Percentiles rank a stretch among this genome's conserved stretches.
Evolutionary conservation across 1,284 basidiomycete genomes (phyloP).

Genomic region (Limonomyces culmigenus): DNA sequence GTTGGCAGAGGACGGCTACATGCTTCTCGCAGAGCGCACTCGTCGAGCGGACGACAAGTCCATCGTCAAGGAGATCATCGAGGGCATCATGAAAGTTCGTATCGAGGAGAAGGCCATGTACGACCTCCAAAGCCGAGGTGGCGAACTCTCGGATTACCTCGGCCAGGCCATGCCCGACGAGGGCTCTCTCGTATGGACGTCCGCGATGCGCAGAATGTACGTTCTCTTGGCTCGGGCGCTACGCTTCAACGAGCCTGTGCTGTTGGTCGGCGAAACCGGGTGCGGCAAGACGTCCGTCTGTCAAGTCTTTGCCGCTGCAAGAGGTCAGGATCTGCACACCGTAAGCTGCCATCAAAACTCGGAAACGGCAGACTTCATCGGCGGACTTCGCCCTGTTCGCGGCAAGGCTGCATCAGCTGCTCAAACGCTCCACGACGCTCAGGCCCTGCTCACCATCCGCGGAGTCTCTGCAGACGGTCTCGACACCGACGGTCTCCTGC

Average conservation of each 20-base stretch:
- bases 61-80: constrained; percentile 86
- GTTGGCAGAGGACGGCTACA: constrained; percentile 92
- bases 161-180: constrained; percentile 36
- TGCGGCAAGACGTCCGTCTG: constrained; percentile 97
- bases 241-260: constrained; percentile 84
- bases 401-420: constrained; percentile 43
- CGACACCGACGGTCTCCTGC: constrained; percentile 19
- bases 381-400: constrained; percentile 85
- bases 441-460: constrained; percentile 20
- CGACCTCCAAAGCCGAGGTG: constrained; percentile 28
- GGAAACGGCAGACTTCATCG: constrained; percentile 96
- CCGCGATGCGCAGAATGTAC: constrained; percentile 84
- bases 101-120: constrained; percentile 66
- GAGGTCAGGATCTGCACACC: constrained; percentile 46
- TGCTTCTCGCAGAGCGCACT: constrained; percentile 90
- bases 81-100: constrained; percentile 77
- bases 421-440: constrained; percentile 26
- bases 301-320: constrained; percentile 68
- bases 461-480: constrained; percentile 17
- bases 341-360: constrained; percentile 99
- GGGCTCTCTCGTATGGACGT: constrained; percentile 71
- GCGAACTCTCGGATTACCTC: constrained; percentile 30
- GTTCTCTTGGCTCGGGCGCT: constrained; percentile 72
- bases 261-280: constrained; percentile 97
- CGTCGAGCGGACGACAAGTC: constrained; percentile 74